Evolutionary conservation across 139 green algal species (phyloP).

Genomic region (Coelastrella sp.): DNA sequence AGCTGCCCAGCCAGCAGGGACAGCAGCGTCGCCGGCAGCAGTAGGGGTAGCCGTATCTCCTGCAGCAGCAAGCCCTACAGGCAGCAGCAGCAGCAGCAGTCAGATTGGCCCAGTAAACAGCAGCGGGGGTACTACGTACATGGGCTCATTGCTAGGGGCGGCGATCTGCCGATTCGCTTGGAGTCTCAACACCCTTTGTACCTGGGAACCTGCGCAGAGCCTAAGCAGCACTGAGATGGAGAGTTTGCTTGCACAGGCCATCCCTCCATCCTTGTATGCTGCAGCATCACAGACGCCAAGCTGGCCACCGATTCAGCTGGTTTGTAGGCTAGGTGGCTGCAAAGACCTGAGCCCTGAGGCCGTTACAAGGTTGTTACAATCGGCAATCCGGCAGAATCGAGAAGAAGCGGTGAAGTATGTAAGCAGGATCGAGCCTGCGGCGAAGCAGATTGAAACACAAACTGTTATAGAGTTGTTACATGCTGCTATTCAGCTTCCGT

Average conservation of each 20-base stretch:
- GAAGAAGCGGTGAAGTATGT: background rate
- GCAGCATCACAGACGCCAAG: background rate
- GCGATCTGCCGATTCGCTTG: background rate
- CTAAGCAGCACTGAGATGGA: background rate
- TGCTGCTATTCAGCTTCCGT: background rate
- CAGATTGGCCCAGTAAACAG: background rate
- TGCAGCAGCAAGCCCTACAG: background rate
- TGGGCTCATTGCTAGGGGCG: background rate
- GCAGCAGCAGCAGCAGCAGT: background rate
- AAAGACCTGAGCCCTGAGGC: background rate
- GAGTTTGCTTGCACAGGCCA: background rate
- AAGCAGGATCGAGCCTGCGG: background rate
- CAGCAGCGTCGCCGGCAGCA: background rate
- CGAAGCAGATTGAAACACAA: background rate
- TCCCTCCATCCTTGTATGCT: background rate
- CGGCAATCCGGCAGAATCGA: background rate
- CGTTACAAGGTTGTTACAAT: background rate
- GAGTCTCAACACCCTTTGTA: background rate
- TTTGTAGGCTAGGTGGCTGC: background rate
- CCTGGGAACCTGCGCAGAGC: background rate
- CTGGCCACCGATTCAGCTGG: background rate
- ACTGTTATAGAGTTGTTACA: background rate
- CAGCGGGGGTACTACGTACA: background rate
- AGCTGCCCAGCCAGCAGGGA: background rate
- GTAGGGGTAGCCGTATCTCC: background rate